Percentiles rank a stretch among this genome's conserved stretches.
These are phyloP conservation scores for Neckera pumila DNA, from an alignment of 225 moss, liverwort and hornwort genomes.

Conservation along the genomic window DNA sequence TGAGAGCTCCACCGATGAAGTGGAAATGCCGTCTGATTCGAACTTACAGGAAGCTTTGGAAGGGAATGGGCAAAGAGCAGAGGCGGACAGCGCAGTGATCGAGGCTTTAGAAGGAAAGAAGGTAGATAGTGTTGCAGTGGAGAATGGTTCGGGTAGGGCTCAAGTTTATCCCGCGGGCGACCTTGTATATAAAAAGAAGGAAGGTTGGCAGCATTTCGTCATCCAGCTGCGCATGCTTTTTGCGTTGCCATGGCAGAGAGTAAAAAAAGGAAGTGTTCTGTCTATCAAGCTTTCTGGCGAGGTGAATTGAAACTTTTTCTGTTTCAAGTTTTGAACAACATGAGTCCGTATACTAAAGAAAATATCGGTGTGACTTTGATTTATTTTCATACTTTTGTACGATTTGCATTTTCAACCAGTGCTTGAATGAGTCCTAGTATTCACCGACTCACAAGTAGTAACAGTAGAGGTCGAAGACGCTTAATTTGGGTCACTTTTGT, in stretches of 20 bases:
- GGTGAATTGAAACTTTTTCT: slow-evolving; percentile 29
- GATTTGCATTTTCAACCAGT: not conserved
- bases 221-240: slow-evolving; percentile 59
- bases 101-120: slow-evolving; percentile 36
- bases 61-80: not conserved
- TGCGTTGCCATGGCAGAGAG: slow-evolving; percentile 85
- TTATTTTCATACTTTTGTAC: not conserved
- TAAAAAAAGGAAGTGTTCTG: slow-evolving; percentile 86
- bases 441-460: not conserved
- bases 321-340: not conserved
- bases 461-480: not conserved
- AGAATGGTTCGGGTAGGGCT: slow-evolving; percentile 34
- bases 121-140: not conserved
- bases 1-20: slow-evolving; percentile 18
- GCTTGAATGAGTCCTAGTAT: not conserved
- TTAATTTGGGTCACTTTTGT: not conserved
- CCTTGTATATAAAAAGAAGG: slow-evolving; percentile 55
- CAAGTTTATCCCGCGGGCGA: slow-evolving; percentile 75
- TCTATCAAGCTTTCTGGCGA: slow-evolving; percentile 72
- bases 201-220: slow-evolving; percentile 51
- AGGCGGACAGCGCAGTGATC: not conserved
- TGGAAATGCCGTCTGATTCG: slow-evolving; percentile 43
- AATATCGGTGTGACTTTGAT: not conserved
- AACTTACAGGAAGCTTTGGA: slow-evolving; percentile 23
- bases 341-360: not conserved